Conservation (phyloP, 2,329 filamentous ascomycete genomes). For the Sporothrix luriei region DNA sequence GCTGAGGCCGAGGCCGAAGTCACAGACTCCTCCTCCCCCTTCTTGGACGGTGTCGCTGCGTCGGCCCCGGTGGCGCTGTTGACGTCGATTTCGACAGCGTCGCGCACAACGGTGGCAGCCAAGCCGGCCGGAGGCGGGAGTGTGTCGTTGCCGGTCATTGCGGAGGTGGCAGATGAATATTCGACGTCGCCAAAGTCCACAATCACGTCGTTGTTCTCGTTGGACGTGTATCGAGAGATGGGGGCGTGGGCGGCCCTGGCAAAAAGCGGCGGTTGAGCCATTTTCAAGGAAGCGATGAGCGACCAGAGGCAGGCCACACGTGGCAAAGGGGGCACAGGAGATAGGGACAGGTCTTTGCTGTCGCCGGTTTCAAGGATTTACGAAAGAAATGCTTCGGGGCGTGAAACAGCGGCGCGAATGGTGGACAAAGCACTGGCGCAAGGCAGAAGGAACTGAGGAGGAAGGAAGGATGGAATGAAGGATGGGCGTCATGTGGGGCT, state of each 20-base stretch:
- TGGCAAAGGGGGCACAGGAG: neutral
- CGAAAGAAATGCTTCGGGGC: neutral
- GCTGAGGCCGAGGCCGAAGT: neutral
- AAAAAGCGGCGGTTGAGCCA: neutral
- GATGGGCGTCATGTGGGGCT: no score
- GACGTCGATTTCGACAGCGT: neutral
- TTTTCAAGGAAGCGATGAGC: neutral
- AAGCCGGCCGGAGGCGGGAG: conserved; percentile 6
- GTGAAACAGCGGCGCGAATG: neutral
- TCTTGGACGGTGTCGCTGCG: neutral
- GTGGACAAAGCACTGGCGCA: neutral
- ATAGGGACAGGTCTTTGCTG: neutral
- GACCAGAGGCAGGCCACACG: neutral
- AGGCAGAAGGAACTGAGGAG: neutral
- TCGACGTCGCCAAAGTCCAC: conserved; percentile 26
- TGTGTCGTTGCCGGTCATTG: neutral
- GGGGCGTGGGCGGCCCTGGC: neutral
- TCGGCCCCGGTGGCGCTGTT: neutral
- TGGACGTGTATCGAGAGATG: neutral
- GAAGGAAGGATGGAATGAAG: neutral
- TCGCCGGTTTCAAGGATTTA: neutral
- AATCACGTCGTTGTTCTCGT: conserved; percentile 20
- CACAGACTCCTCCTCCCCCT: neutral
- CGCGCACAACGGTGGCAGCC: conserved; percentile 1
- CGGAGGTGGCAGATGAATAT: neutral